A percentile compares a stretch with the other conserved stretches of the same genome.
Evolutionary conservation across 148 eudicot species (phyloP).

Genomic region (Nyssa sinensis): DNA sequence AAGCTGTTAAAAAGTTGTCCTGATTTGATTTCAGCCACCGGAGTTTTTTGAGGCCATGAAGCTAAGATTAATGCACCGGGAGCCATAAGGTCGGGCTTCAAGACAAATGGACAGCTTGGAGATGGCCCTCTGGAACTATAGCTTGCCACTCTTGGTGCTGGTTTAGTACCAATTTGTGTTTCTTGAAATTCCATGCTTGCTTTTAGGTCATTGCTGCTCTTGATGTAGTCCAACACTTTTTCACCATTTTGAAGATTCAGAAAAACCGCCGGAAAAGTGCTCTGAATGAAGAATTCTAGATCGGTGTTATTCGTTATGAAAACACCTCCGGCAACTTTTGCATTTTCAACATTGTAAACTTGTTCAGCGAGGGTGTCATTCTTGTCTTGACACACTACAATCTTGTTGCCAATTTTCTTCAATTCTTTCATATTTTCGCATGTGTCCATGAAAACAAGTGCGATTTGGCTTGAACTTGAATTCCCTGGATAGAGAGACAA

Average conservation of each 20-base stretch:
- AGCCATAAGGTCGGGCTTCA: slow-evolving; percentile 46
- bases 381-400: slow-evolving; percentile 38
- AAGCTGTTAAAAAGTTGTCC: slow-evolving; percentile 21
- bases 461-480: slow-evolving; percentile 4
- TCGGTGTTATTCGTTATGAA: slow-evolving; percentile 39
- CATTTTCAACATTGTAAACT: slow-evolving; percentile 16
- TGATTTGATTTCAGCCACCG: not conserved
- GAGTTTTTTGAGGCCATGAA: slow-evolving; percentile 31
- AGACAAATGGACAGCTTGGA: slow-evolving; percentile 33
- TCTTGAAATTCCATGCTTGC: slow-evolving; percentile 28
- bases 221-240: slow-evolving; percentile 22
- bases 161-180: slow-evolving; percentile 19
- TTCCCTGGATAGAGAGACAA: slow-evolving; percentile 31
- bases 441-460: slow-evolving; percentile 14
- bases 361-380: slow-evolving; percentile 23
- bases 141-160: slow-evolving; percentile 38
- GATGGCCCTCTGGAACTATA: slow-evolving; percentile 62
- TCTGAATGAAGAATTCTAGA: slow-evolving; percentile 17
- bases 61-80: slow-evolving; percentile 43
- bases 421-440: slow-evolving; percentile 24
- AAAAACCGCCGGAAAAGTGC: slow-evolving; percentile 28
- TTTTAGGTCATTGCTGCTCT: slow-evolving; percentile 8
- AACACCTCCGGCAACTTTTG: slow-evolving; percentile 29
- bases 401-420: slow-evolving; percentile 11
- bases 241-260: slow-evolving; percentile 27